Evolutionary conservation across 164 flowering plant genomes (phyloP), one percentile per base, ranked within the genome.

Genomic region (Nelumbo lutea): DNA sequence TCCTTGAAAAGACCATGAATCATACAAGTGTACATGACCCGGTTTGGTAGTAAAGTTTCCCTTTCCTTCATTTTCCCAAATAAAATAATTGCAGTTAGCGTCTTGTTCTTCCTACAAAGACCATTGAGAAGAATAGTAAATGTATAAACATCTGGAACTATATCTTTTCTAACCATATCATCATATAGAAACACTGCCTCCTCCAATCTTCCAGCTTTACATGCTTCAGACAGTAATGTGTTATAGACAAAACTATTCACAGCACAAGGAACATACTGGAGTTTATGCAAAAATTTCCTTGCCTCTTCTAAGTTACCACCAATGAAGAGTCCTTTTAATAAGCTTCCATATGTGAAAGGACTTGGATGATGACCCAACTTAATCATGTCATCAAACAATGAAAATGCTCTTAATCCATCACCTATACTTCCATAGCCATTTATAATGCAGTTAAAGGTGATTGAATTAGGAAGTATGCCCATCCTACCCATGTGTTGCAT

Each of bases 311-410:
- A 63, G 70, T 84, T 64, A 38, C 87, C 86, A 10, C 88, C 87
- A 55, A 66, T 82, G 77, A 88, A 86, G 6, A 90, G 75, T 67
- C 85, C 94, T 83, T 90, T 92, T 51, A 92, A 73, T 48, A 92
- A 76, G 75, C 83, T 81, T 9, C 84, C 85, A 78, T 84, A 85
- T 1, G 91, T 85, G 70, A 79, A 80, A 48, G 69, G 62, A 76
- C 84, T 88, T 40, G 96, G 98, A 13, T 59, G 76, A 65, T 73
- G 76, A 52, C 94, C 94, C 4, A 38, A 27, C 57, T 70, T 66
- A 59, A 85, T 75, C 94, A 92, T 90, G 70, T 84, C 81, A 73
- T 87, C 89, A 79, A 86, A 84, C 63, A 79, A 46, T 44, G 82
- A 77, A 72, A 92, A 79, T 63, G 92, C 96, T 71, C 80, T 80